Conservation (phyloP, 306 rosid genomes). For the Cicer chorassanicum region DNA sequence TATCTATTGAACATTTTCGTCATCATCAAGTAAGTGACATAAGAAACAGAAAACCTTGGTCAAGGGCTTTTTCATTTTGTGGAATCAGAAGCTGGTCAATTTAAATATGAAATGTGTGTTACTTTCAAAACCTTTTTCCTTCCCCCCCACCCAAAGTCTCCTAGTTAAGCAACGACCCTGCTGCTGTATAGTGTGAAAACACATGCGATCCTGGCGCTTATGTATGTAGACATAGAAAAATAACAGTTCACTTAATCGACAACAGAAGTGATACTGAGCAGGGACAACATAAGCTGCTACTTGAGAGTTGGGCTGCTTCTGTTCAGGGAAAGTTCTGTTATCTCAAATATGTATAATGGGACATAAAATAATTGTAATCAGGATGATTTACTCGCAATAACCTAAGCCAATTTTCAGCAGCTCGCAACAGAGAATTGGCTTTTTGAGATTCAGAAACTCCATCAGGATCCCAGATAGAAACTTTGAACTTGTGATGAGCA, state of each 20-base stretch:
- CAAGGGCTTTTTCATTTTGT: slow-evolving; percentile 35
- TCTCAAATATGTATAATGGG: slow-evolving; percentile 60
- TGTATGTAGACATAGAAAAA: slow-evolving; percentile 36
- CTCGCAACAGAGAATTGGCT: slow-evolving; percentile 66
- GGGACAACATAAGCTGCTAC: slow-evolving; percentile 30
- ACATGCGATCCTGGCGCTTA: slow-evolving; percentile 26
- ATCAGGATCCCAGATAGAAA: slow-evolving; percentile 71
- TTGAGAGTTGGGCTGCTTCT: slow-evolving; percentile 43
- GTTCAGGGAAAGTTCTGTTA: slow-evolving; percentile 40
- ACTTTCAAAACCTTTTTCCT: slow-evolving; percentile 37
- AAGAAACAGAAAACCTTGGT: slow-evolving; percentile 40
- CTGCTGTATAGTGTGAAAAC: slow-evolving; percentile 30
- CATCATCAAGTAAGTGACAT: slow-evolving; percentile 38
- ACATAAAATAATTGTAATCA: slow-evolving; percentile 70
- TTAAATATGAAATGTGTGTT: slow-evolving; percentile 32
- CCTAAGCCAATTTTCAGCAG: slow-evolving; percentile 80
- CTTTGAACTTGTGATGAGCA: slow-evolving; percentile 76
- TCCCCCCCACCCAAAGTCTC: slow-evolving; percentile 15
- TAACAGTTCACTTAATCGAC: slow-evolving; percentile 41
- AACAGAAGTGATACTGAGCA: slow-evolving; percentile 40
- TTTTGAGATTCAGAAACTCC: slow-evolving; percentile 67
- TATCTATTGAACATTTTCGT: slow-evolving; percentile 18
- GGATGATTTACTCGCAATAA: slow-evolving; percentile 70
- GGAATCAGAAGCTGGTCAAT: slow-evolving; percentile 42
- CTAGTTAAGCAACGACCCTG: slow-evolving; percentile 38